Percentiles rank a stretch among this genome's conserved stretches.
Evolutionary conservation across 768 basidiomycete species (phyloP).

Genomic region (Russula lepida): DNA sequence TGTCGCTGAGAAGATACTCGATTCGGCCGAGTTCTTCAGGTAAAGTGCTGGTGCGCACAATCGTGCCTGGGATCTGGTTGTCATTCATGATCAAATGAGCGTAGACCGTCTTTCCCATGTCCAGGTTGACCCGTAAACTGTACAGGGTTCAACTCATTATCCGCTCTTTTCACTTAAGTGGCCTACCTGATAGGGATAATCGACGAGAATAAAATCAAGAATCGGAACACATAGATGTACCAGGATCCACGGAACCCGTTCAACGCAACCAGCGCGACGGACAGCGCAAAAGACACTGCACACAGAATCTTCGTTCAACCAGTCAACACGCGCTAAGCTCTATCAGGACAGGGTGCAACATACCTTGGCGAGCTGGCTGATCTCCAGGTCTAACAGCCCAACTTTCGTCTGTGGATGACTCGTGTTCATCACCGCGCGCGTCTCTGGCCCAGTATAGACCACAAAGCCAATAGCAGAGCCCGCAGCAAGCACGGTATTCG

Average conservation of each 20-base stretch:
- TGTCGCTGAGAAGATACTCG: conserved; percentile 93
- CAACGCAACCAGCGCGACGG: conserved; percentile 84
- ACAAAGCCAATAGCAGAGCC: conserved; percentile 90
- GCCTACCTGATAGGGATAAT: conserved; percentile 99
- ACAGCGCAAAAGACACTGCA: conserved; percentile 85
- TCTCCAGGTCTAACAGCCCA: conserved; percentile 86
- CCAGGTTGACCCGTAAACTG: conserved; percentile 94
- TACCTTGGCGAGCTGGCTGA: conserved; percentile 93
- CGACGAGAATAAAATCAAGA: conserved; percentile 95
- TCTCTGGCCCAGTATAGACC: conserved; percentile 91
- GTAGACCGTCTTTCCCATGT: conserved; percentile 99
- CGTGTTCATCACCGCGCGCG: conserved; percentile 97
- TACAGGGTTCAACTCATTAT: neutral
- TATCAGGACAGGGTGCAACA: neutral
- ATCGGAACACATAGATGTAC: conserved; percentile 97
- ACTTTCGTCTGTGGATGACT: conserved; percentile 94
- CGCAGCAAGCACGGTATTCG: conserved; percentile 94
- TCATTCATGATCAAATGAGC: conserved; percentile 94
- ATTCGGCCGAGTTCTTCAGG: conserved; percentile 95
- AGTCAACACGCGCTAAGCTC: neutral
- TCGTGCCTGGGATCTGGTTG: conserved; percentile 85
- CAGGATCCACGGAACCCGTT: conserved; percentile 94
- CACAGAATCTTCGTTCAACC: conserved; percentile 69
- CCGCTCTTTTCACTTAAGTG: neutral
- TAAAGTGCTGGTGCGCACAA: conserved; percentile 94